Conservation (phyloP, 2,329 filamentous ascomycete species). For the Hypoxylon sp. region DNA sequence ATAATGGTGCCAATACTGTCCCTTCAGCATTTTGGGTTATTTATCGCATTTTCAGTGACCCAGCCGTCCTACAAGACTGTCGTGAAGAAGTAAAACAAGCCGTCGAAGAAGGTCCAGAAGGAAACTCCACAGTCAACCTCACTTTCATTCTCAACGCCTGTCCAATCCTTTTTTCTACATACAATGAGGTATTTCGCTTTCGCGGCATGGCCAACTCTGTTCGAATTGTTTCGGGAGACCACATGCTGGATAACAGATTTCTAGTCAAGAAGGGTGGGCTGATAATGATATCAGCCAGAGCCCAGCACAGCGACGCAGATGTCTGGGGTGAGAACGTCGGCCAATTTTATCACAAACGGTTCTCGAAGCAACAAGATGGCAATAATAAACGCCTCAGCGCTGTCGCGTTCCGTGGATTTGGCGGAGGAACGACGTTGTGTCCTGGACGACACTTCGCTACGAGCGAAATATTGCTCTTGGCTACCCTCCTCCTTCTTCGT, state of each 20-base stretch:
- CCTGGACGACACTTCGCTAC: conserved; percentile 5
- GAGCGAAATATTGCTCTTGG: not conserved
- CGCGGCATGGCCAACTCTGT: conserved; percentile 10
- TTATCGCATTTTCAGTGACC: conserved; percentile 30
- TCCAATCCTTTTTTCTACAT: conserved; percentile 32
- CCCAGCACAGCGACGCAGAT: not conserved
- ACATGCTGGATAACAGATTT: conserved; percentile 26
- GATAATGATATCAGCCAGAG: not conserved
- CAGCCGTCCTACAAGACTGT: conserved; percentile 38
- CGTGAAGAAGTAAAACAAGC: conserved; percentile 13
- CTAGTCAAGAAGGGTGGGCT: conserved; percentile 32
- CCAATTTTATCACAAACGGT: not conserved
- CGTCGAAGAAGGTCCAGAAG: conserved; percentile 2
- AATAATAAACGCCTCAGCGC: not conserved
- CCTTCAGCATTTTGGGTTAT: conserved; percentile 27
- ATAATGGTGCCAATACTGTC: conserved; percentile 22
- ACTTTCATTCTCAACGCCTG: conserved; percentile 20
- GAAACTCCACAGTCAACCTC: conserved; percentile 10
- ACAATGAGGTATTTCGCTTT: conserved; percentile 22
- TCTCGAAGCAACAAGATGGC: not conserved
- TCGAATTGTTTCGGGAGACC: conserved; percentile 24
- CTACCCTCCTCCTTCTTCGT: not conserved
- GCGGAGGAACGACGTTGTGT: not conserved
- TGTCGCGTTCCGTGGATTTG: conserved; percentile 3
- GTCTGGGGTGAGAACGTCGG: conserved; percentile 3